Percentiles rank a stretch among this genome's conserved stretches.
Evolutionary conservation across 257 asterid species (phyloP).

Genomic region (Solanum rostratum): DNA sequence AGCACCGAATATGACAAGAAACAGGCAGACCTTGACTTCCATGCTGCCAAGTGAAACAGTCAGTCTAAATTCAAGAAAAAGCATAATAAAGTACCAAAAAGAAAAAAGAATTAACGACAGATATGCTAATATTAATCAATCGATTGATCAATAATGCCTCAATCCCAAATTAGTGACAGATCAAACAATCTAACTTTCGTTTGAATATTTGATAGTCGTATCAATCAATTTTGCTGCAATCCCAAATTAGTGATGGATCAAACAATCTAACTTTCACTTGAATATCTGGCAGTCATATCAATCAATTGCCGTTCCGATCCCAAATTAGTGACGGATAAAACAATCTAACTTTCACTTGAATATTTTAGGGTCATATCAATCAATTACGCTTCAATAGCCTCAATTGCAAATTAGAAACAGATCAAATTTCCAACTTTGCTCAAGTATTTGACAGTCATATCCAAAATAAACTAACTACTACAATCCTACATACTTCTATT

Average conservation of each 20-base stretch:
- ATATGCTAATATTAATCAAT: neutral
- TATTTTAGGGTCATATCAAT: neutral
- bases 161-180: neutral
- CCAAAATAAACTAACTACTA: neutral
- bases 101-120: neutral
- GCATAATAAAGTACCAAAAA: neutral
- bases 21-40: conserved; percentile 46
- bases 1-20: conserved; percentile 32
- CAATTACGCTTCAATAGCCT: neutral
- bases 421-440: neutral
- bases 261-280: neutral
- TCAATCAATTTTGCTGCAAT: neutral
- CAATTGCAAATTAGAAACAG: neutral
- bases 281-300: neutral
- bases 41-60: conserved; percentile 38
- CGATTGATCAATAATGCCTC: neutral
- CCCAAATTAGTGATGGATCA: neutral
- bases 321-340: neutral
- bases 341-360: neutral
- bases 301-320: neutral
- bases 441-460: neutral
- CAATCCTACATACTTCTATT: neutral
- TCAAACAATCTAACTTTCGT: neutral
- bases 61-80: neutral
- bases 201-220: neutral